Evolutionary conservation across 257 asterid genomes (phyloP).

Genomic region (Fraxinus cuspidata): DNA sequence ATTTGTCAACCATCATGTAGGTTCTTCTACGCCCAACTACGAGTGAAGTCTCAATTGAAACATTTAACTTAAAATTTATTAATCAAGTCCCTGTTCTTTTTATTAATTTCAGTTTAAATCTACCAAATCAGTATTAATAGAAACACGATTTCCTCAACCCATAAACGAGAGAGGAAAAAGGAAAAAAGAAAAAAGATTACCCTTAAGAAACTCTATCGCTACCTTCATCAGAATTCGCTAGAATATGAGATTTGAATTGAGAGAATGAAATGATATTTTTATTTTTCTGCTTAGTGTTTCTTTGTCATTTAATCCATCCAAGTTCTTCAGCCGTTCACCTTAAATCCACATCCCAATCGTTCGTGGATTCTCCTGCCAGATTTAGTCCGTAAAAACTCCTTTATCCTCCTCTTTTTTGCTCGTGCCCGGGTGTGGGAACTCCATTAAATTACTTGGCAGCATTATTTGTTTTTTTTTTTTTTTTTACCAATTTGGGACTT

Average conservation of each 20-base stretch:
- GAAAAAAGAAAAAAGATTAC: no score
- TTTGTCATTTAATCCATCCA: slow-evolving; percentile 22
- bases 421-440: neutral
- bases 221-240: neutral
- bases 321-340: slow-evolving; percentile 27
- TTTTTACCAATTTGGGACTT: slow-evolving; percentile 6
- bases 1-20: no score
- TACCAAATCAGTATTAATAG: no score
- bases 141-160: no score
- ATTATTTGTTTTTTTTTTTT: neutral
- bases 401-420: neutral
- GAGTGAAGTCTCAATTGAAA: no score
- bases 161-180: no score
- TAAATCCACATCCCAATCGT: slow-evolving; percentile 21
- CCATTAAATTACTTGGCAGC: neutral
- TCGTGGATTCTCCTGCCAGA: slow-evolving; percentile 36
- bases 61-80: no score
- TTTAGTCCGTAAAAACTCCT: slow-evolving; percentile 22
- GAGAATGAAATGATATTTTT: slow-evolving; percentile 27
- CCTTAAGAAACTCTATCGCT: no score
- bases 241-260: slow-evolving; percentile 6
- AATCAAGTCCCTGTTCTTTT: no score
- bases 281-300: slow-evolving; percentile 15
- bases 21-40: no score
- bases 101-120: no score